phyloP scores from a whole-genome alignment of 78 protist genomes.

The Mantamonas sphyraenae region DNA sequence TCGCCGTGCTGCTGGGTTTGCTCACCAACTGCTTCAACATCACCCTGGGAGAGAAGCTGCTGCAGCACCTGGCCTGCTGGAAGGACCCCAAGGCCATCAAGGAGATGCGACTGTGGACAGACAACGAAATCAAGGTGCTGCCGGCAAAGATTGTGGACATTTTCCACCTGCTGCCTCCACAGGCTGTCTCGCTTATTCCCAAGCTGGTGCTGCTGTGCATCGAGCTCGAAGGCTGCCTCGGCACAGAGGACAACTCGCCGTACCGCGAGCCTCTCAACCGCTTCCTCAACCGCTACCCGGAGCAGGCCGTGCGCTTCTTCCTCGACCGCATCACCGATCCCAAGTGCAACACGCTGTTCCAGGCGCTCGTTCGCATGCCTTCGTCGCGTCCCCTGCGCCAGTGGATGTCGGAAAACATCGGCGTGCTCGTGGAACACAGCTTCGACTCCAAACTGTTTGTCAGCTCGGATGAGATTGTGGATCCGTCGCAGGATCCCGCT shows the following conservation, averaged over 20 bases:
- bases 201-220: conserved; percentile 25
- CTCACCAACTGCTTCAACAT: conserved; percentile 68
- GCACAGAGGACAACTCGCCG: conserved; percentile 33
- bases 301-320: conserved; percentile 46
- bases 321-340: conserved; percentile 15
- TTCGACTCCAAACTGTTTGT: too few relatives aligned
- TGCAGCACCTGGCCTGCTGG: conserved; percentile 69
- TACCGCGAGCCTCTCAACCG: conserved; percentile 64
- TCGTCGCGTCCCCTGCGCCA: neutral
- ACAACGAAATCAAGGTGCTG: too few relatives aligned
- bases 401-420: too few relatives aligned
- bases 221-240: conserved; percentile 34
- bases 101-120: conserved; percentile 5
- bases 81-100: conserved; percentile 47
- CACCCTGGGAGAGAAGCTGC: conserved; percentile 76
- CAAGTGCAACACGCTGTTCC: too few relatives aligned
- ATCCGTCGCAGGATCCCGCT: too few relatives aligned
- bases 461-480: too few relatives aligned
- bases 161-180: conserved; percentile 77
- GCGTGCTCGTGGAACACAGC: neutral
- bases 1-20: conserved; percentile 66
- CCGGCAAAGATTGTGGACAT: conserved; percentile 67
- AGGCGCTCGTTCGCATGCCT: neutral
- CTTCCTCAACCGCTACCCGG: conserved; percentile 57
- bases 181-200: conserved; percentile 15